phyloP scores from a whole-genome alignment of 768 basidiomycete genomes.

The Tephrocybe sp. region DNA sequence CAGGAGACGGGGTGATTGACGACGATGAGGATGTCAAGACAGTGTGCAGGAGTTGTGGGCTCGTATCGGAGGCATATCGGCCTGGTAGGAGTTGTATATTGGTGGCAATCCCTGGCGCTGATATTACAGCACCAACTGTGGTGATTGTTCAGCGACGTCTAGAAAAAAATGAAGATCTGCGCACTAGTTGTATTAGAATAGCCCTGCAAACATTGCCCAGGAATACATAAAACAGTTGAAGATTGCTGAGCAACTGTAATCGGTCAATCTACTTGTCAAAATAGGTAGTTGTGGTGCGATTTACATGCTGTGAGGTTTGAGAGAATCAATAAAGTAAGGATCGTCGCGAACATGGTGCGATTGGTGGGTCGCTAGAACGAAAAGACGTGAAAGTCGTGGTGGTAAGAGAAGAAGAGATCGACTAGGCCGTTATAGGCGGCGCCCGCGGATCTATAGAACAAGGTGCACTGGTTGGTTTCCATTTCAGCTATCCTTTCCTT shows the following conservation, averaged over 20 bases:
- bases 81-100: slow-evolving; percentile 70
- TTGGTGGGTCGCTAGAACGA: slow-evolving; percentile 13
- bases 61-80: slow-evolving; percentile 69
- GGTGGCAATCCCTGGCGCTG: slow-evolving; percentile 44
- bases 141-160: slow-evolving; percentile 72
- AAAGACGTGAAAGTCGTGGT: slow-evolving; percentile 24
- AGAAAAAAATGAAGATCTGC: slow-evolving; percentile 14
- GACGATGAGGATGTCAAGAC: slow-evolving; percentile 66
- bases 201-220: slow-evolving; percentile 86
- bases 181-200: slow-evolving; percentile 69
- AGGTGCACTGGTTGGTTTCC: slow-evolving; percentile 7
- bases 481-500: slow-evolving; percentile 1
- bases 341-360: slow-evolving; percentile 23
- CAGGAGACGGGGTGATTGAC: slow-evolving; percentile 54
- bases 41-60: slow-evolving; percentile 70
- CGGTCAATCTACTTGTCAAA: background rate
- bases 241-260: slow-evolving; percentile 52
- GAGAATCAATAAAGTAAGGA: slow-evolving; percentile 10
- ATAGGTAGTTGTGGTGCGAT: background rate
- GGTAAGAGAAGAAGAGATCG: slow-evolving; percentile 18
- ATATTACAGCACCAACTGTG: slow-evolving; percentile 49
- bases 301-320: slow-evolving; percentile 11
- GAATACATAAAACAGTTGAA: slow-evolving; percentile 75
- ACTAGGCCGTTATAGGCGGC: background rate
- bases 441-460: slow-evolving; percentile 8